Base-by-base conservation (phyloP, 305 asterid species). In the Fraxinus sp. region DNA sequence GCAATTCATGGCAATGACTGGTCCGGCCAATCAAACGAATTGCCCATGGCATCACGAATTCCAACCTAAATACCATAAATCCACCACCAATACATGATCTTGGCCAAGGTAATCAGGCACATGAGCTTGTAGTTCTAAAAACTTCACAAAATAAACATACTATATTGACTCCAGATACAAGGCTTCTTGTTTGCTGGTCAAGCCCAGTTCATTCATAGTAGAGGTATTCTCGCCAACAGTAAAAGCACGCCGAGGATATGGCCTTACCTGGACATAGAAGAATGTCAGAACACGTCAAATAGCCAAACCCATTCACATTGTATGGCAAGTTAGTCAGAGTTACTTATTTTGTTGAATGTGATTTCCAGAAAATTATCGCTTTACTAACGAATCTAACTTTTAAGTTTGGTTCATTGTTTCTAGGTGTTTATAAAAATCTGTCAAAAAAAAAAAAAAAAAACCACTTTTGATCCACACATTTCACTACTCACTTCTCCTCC, bases 101-200 rank as follows among this genome's bases (percentile, higher is more conserved):
- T 37, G 26, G 77, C 72, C 76, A 68, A 68, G 18, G 39, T 68
- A 68, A 28, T 13, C 74, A 68, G 39, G 6, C 37, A 68, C n/a
- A 26, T 32, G 14, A 28, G 8, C 74, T 9, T 24, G 18, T 30
- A 36, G 55, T 80, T 78, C 71, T 62, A 55, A 81, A 73, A 84
- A 79, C 79, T 87, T 79, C 26, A 86, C 82, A 81, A 66, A 71
- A 80, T 59, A 55, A 85, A 78, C 11, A 79, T 41, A 81, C 84
- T 88, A 96, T 81, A 92, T 92, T 80, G 85, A 84, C 94, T 97
- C 99, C 86, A 97, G 92, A 86, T 86, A 97, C 89, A 97, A 83
- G 44, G 98, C 99, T 89, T 97, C 98, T 86, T 94, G 98, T 80
- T 97, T 97, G 96, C 96, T 92, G 80, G 95, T 92, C 82, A 97